Evolutionary conservation across 306 rosid species (phyloP).

Genomic region (Heteromeles arbutifolia): DNA sequence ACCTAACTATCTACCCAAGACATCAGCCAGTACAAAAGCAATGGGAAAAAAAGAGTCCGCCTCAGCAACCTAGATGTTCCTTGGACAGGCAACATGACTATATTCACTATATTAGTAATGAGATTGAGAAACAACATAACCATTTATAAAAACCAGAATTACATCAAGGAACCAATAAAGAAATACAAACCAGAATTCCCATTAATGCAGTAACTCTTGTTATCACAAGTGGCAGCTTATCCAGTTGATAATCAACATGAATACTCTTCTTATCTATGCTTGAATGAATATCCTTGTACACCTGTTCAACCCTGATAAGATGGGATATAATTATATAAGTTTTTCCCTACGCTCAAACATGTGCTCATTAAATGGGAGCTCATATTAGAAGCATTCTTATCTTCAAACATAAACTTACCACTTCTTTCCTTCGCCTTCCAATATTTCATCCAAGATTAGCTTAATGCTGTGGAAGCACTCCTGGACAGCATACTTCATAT

Average conservation of each 20-base stretch:
- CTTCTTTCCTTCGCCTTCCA: conserved; percentile 71
- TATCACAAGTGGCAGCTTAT: conserved; percentile 74
- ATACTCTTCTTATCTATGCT: conserved; percentile 39
- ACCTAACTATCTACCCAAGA: neutral
- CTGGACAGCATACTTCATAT: conserved; percentile 92
- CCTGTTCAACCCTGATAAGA: conserved; percentile 67
- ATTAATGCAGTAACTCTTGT: conserved; percentile 78
- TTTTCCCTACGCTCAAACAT: neutral
- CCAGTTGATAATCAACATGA: conserved; percentile 40
- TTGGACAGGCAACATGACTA: neutral
- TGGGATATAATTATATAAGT: conserved; percentile 15
- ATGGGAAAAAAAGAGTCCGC: neutral
- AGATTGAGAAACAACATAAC: neutral
- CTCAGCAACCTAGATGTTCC: neutral
- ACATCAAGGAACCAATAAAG: conserved; percentile 3
- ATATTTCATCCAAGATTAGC: conserved; percentile 60
- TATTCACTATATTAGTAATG: neutral
- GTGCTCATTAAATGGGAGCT: neutral
- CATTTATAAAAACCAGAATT: conserved; percentile 1
- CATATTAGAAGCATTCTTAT: neutral
- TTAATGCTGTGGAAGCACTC: conserved; percentile 68
- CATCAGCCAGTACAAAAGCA: neutral
- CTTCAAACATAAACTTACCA: conserved; percentile 45
- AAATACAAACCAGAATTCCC: conserved; percentile 78
- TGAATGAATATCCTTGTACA: conserved; percentile 50